Evolutionary conservation across 164 flowering plant genomes (phyloP), one percentile per base, ranked within the genome.

Genomic region (Hamamelis virginiana): DNA sequence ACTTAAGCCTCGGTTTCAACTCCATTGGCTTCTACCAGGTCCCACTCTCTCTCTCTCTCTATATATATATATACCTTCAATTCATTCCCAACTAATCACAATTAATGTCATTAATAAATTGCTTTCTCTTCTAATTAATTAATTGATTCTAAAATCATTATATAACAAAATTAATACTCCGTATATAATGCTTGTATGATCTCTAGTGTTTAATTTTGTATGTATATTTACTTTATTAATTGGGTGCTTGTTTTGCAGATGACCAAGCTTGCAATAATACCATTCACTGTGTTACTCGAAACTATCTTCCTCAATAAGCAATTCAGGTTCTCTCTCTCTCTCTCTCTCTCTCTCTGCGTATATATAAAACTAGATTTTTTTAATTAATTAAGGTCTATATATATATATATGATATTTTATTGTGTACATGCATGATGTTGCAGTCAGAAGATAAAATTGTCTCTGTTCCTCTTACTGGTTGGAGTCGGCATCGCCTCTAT

Each of bases 201-300:
- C n/a, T n/a, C n/a, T n/a, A n/a, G n/a, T n/a, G n/a, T n/a, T n/a
- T n/a, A 33, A 33, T 33, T 33, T 33, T 33, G 41, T 33, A n/a
- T n/a, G n/a, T n/a, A n/a, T n/a, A n/a, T n/a, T n/a, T n/a, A n/a
- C n/a, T n/a, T n/a, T n/a, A n/a, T n/a, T n/a, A n/a, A n/a, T 46
- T 8, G 21, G 43, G 62, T 68, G 10, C 25, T 66, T 50, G 8
- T 62, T 61, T 56, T 76, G 79, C 97, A 94, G 95, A 96, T 96
- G 99, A 96, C 99, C 19, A 96, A 96, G 75, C 94, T 96, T 62
- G 99, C 98, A 47, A 91, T 96, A 66, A 96, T 96, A 70, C 99
- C 99, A 69, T 96, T 92, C 79, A 96, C 99, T 14, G 98, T 96
- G 1, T 19, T 96, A 45, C 70, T 96, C 69, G 99, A 96, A 81